Percentiles rank a stretch among this genome's conserved stretches.
Conservation (phyloP, 2,329 filamentous ascomycete genomes). For the Aspergillus vadensis region DNA sequence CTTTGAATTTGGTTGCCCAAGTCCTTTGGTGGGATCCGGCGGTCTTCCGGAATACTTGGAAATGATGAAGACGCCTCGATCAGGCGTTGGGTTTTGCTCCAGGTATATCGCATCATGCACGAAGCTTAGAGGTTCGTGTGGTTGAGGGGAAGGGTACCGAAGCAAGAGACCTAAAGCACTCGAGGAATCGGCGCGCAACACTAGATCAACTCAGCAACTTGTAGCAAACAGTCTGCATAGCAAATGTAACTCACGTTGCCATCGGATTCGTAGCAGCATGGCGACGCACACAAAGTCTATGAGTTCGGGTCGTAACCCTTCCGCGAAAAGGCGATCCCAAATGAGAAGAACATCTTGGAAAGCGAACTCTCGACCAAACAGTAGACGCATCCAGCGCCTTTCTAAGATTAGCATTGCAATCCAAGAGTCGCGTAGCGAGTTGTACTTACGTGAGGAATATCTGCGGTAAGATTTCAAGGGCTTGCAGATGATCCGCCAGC, state of each 20-base stretch:
- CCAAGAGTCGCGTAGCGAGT: background rate
- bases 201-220: slow-evolving; percentile 45
- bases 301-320: slow-evolving; percentile 76
- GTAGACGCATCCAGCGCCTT: slow-evolving; percentile 80
- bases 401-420: slow-evolving; percentile 16
- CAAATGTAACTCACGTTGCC: slow-evolving; percentile 67
- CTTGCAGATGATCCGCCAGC: slow-evolving; percentile 75
- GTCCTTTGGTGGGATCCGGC: slow-evolving; percentile 37
- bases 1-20: slow-evolving; percentile 24
- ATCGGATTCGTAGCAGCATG: slow-evolving; percentile 89
- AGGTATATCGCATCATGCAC: slow-evolving; percentile 75
- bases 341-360: slow-evolving; percentile 80
- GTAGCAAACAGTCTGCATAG: slow-evolving; percentile 13
- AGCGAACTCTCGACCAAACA: slow-evolving; percentile 91
- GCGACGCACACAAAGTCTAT: slow-evolving; percentile 90
- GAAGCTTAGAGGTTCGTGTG: slow-evolving; percentile 72
- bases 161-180: slow-evolving; percentile 78
- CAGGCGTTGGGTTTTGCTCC: slow-evolving; percentile 46
- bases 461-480: slow-evolving; percentile 89
- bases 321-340: slow-evolving; percentile 89
- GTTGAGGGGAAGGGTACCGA: slow-evolving; percentile 72
- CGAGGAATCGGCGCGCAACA: slow-evolving; percentile 86
- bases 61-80: slow-evolving; percentile 48
- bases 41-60: slow-evolving; percentile 50
- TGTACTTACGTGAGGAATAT: slow-evolving; percentile 82